Evolutionary conservation across 805 yeast genomes (phyloP).

Genomic region (Saccharomycopsis sp.): DNA sequence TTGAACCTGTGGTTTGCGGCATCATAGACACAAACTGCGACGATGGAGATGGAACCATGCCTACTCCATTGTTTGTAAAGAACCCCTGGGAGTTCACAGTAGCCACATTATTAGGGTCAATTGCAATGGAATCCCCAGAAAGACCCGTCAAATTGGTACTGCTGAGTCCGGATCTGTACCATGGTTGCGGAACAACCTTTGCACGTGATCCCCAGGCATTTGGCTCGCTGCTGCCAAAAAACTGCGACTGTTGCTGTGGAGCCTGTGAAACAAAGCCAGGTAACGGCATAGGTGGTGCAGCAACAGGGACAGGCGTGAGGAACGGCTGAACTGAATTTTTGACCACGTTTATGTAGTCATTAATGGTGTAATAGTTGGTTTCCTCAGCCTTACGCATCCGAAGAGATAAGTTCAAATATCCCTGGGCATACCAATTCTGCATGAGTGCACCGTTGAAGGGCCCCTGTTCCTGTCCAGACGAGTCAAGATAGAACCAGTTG

Average conservation of each 20-base stretch:
- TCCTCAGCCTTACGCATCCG: conserved; percentile 56
- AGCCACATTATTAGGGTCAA: not conserved
- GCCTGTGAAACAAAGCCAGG: conserved; percentile 8
- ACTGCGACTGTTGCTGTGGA: conserved; percentile 11
- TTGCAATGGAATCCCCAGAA: not conserved
- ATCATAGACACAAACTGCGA: conserved; percentile 1
- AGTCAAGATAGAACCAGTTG: conserved; percentile 71
- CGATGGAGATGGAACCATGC: not conserved
- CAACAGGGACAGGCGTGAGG: conserved; percentile 41
- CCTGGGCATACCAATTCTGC: conserved; percentile 70
- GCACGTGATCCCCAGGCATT: conserved; percentile 14
- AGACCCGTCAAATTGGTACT: not conserved
- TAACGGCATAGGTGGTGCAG: not conserved
- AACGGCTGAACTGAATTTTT: conserved; percentile 56
- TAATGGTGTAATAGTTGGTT: conserved; percentile 41
- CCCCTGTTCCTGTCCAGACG: conserved; percentile 66
- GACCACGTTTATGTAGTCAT: conserved; percentile 43
- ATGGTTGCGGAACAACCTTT: conserved; percentile 8
- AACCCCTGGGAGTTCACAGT: not conserved
- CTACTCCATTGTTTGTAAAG: not conserved
- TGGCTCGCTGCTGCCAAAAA: not conserved
- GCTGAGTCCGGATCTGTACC: conserved; percentile 1
- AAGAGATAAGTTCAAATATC: conserved; percentile 51
- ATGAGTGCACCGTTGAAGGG: conserved; percentile 69
- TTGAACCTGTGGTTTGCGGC: conserved; percentile 1